A percentile compares a stretch with the other conserved stretches of the same genome.
Conservation (phyloP, 495 filamentous ascomycete species). For the Umbilicaria muhlenbergii region DNA sequence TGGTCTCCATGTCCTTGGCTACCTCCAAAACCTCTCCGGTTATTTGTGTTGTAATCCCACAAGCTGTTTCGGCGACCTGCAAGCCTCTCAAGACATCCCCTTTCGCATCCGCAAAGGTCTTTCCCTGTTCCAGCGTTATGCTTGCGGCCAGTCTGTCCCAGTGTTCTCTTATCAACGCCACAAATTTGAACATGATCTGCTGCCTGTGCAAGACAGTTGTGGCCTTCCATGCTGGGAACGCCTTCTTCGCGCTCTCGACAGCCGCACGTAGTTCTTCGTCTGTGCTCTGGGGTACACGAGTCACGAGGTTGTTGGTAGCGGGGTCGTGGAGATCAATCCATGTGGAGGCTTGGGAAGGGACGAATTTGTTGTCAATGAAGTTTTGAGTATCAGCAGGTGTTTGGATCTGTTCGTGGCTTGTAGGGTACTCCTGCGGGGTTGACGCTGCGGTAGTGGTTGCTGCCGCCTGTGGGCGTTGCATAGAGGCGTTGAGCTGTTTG, state of each 20-base stretch:
- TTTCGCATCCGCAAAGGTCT: constrained; percentile 90
- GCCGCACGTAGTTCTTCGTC: constrained; percentile 78
- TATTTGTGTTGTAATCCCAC: constrained; percentile 84
- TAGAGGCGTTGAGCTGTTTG: too few species aligned
- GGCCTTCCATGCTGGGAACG: constrained; percentile 74
- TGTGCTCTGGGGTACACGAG: constrained; percentile 92
- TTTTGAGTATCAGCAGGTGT: constrained; percentile 68
- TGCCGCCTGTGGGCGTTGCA: constrained; percentile 14
- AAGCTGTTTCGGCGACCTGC: constrained; percentile 94
- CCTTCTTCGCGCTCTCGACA: constrained; percentile 73
- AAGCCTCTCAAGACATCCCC: constrained; percentile 91
- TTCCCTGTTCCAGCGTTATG: constrained; percentile 96
- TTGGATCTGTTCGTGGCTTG: constrained; percentile 63
- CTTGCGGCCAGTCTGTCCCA: constrained; percentile 92
- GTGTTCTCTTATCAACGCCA: constrained; percentile 74
- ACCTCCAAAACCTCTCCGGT: constrained; percentile 93
- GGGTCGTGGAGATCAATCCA: constrained; percentile 94
- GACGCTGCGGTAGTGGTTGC: constrained; percentile 38
- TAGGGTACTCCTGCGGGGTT: constrained; percentile 58
- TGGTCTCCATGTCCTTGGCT: constrained; percentile 97
- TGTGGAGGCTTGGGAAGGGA: constrained; percentile 52
- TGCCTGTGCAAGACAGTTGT: constrained; percentile 76
- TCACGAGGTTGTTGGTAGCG: constrained; percentile 94
- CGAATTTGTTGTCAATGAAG: constrained; percentile 86
- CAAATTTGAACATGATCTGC: constrained; percentile 96